Percentiles rank a stretch among this genome's conserved stretches.
Conservation (phyloP, 2,329 filamentous ascomycete species). For the Magnaporthales sp. region DNA sequence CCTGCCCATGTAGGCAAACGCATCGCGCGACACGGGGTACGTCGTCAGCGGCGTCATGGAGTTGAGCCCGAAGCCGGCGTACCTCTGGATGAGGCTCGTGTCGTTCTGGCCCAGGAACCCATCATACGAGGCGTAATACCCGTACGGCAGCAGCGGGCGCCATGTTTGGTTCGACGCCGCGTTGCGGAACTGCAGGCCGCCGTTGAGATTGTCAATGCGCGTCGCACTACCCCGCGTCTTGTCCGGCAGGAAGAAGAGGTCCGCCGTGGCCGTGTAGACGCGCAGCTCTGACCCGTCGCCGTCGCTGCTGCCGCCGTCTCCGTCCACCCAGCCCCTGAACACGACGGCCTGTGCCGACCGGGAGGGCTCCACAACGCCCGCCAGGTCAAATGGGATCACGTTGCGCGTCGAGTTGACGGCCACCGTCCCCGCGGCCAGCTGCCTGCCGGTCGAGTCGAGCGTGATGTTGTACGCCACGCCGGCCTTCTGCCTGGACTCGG, state of each 20-base stretch:
- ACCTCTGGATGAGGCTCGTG: slow-evolving; percentile 23
- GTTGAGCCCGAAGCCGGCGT: slow-evolving; percentile 30
- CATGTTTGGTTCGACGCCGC: slow-evolving; percentile 24
- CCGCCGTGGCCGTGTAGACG: slow-evolving; percentile 26
- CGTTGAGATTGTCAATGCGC: slow-evolving; percentile 35
- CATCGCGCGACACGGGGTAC: slow-evolving; percentile 20
- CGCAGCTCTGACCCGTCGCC: slow-evolving; percentile 12
- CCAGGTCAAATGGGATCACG: slow-evolving; percentile 28
- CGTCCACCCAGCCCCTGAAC: slow-evolving; percentile 23
- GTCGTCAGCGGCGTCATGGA: slow-evolving; percentile 33
- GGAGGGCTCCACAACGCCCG: slow-evolving; percentile 21
- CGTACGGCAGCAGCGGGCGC: slow-evolving; percentile 33
- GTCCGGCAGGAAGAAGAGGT: slow-evolving; percentile 32
- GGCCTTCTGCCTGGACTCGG: slow-evolving; percentile 3
- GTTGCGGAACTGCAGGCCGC: slow-evolving; percentile 31
- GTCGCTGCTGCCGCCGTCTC: background rate
- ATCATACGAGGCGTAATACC: slow-evolving; percentile 33
- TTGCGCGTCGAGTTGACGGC: slow-evolving; percentile 24
- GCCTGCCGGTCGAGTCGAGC: slow-evolving; percentile 17
- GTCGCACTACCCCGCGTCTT: slow-evolving; percentile 32
- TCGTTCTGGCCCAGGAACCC: slow-evolving; percentile 31
- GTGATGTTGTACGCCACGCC: slow-evolving; percentile 25
- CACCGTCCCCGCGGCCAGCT: slow-evolving; percentile 25
- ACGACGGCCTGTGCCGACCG: slow-evolving; percentile 28
- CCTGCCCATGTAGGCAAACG: slow-evolving; percentile 29